These are phyloP conservation scores for Plantago ovata DNA, from an alignment of 257 asterid genomes.

Conservation along the genomic window DNA sequence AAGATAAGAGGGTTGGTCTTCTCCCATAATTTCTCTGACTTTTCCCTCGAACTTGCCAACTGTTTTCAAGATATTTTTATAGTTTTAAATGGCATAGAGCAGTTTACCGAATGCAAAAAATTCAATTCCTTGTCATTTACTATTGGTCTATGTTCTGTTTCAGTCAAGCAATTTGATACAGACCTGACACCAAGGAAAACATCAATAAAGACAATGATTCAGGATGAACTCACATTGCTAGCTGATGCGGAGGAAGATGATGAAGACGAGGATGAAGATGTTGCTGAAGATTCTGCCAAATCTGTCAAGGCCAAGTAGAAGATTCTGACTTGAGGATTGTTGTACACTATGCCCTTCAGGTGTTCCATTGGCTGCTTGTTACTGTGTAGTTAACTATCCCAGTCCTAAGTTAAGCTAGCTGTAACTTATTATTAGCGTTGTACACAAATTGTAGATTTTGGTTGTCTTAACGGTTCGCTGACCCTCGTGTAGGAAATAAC, in stretches of 20 bases:
- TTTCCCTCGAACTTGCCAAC: no score
- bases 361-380: not conserved
- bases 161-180: conserved; percentile 17
- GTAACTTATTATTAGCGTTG: conserved; percentile 16
- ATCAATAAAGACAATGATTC: conserved; percentile 22
- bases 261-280: conserved; percentile 21
- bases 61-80: no score
- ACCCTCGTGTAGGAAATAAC: not conserved
- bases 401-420: conserved; percentile 15
- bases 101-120: not conserved
- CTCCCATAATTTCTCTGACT: no score
- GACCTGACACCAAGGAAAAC: conserved; percentile 22
- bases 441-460: conserved; percentile 6
- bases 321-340: conserved; percentile 5
- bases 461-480: not conserved
- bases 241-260: conserved; percentile 23
- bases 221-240: conserved; percentile 23
- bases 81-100: no score
- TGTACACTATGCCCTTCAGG: conserved; percentile 8
- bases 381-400: conserved; percentile 13
- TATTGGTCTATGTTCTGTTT: not conserved
- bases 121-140: not conserved
- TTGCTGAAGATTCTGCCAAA: conserved; percentile 8
- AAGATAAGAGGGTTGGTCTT: no score
- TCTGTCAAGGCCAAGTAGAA: conserved; percentile 15